Percentiles rank a stretch among this genome's conserved stretches.
phyloP scores from a whole-genome alignment of 768 basidiomycete genomes.

The Leccinellum luteum region DNA sequence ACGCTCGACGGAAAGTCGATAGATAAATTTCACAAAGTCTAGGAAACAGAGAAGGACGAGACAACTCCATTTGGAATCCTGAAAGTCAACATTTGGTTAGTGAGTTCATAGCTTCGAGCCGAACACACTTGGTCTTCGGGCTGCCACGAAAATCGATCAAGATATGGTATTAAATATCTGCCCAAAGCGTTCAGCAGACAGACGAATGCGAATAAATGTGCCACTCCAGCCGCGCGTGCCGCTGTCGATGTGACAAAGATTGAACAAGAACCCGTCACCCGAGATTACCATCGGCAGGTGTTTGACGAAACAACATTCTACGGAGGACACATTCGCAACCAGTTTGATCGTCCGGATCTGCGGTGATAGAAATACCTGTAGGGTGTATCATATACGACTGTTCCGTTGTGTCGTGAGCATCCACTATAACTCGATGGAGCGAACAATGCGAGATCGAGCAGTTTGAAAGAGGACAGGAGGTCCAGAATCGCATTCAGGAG shows the following conservation, averaged over 20 bases:
- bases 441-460: constrained; percentile 24
- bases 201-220: background rate
- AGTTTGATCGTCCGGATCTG: constrained; percentile 1
- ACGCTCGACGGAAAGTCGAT: background rate
- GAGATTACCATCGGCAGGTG: background rate
- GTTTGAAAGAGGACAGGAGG: constrained; percentile 10
- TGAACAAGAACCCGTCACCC: background rate
- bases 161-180: background rate
- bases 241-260: constrained; percentile 1
- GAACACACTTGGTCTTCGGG: constrained; percentile 1
- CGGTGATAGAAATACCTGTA: constrained; percentile 12
- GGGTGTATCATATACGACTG: constrained; percentile 2
- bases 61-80: constrained; percentile 1
- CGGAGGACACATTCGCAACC: constrained; percentile 7
- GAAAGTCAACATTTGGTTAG: constrained; percentile 4
- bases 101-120: constrained; percentile 2
- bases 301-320: too few species aligned
- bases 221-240: too few species aligned
- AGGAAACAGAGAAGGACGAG: background rate
- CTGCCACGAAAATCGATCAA: background rate
- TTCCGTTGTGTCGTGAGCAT: background rate
- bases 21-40: background rate
- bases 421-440: constrained; percentile 21
- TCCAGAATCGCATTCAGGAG: background rate
- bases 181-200: background rate